Conservation (phyloP, 495 filamentous ascomycete species). For the Aspergillus haitiensis region DNA sequence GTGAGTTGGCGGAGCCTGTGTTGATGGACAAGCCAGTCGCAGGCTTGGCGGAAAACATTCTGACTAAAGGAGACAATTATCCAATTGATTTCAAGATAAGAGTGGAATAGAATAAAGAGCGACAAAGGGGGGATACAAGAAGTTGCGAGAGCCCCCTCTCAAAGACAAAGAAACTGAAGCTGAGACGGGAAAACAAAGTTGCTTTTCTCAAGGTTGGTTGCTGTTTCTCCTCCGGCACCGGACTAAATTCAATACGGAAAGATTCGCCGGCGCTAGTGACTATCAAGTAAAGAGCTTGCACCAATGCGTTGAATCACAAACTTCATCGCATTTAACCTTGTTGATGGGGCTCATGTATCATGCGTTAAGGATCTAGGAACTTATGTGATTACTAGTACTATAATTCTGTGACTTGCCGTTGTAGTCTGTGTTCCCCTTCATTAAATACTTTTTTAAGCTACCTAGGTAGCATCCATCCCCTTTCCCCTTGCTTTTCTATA, state of each 20-base stretch:
- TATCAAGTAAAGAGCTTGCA: conserved; percentile 2
- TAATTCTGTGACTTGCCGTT: no score
- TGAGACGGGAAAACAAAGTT: conserved; percentile 19
- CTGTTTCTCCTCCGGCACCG: background rate
- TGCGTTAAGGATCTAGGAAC: no score
- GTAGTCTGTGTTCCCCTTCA: no score
- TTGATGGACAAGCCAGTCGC: conserved; percentile 70
- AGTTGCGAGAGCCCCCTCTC: conserved; percentile 3
- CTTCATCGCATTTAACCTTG: background rate
- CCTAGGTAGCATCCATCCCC: no score
- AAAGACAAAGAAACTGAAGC: conserved; percentile 6
- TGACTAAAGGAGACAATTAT: conserved; percentile 3
- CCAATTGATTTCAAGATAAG: background rate
- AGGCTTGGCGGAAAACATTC: conserved; percentile 62
- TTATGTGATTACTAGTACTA: no score
- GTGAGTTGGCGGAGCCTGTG: conserved; percentile 69
- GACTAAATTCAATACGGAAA: conserved; percentile 19
- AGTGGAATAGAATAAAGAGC: background rate
- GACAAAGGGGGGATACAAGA: background rate
- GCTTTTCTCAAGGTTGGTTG: conserved; percentile 8
- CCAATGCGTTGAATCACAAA: conserved; percentile 1
- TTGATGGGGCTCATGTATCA: no score
- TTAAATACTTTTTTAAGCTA: no score
- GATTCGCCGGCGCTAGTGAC: conserved; percentile 21
- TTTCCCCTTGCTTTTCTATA: no score